These are phyloP conservation scores for Aspergillus cejpii DNA, from an alignment of 2,329 filamentous ascomycete species.

Conservation along the genomic window DNA sequence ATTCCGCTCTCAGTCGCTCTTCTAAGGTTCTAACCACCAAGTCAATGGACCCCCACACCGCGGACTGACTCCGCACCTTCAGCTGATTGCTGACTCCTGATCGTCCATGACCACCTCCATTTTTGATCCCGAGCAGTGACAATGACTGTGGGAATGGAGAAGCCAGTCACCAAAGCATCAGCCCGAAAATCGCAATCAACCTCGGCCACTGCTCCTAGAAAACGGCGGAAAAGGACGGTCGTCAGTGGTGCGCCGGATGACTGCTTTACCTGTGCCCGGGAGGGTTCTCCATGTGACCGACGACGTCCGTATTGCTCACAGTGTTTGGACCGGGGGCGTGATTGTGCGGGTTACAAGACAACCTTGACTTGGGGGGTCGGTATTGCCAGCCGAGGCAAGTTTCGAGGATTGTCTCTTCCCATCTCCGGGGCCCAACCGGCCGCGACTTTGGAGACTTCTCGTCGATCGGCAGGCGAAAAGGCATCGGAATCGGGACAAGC, in stretches of 20 bases:
- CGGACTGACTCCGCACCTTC: conserved; percentile 14
- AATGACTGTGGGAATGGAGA: conserved; percentile 15
- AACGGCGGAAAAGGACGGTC: conserved; percentile 81
- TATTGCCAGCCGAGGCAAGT: conserved; percentile 89
- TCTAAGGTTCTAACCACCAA: no score
- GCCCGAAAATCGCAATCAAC: conserved; percentile 19
- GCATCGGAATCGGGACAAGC: background rate
- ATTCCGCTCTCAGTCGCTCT: no score
- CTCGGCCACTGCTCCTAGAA: conserved; percentile 35
- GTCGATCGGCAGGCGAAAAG: background rate
- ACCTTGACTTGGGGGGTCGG: conserved; percentile 95
- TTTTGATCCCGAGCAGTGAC: background rate
- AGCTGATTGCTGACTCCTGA: background rate
- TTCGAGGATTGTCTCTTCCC: conserved; percentile 75
- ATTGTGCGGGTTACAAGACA: conserved; percentile 94
- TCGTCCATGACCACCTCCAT: conserved; percentile 2
- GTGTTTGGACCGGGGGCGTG: conserved; percentile 83
- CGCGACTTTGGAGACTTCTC: conserved; percentile 13
- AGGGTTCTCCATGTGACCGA: conserved; percentile 78
- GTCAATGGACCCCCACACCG: conserved; percentile 18
- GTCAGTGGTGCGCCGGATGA: conserved; percentile 86
- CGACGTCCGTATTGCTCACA: conserved; percentile 90
- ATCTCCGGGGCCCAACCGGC: conserved; percentile 46
- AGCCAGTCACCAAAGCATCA: conserved; percentile 21
- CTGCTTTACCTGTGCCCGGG: conserved; percentile 87